phyloP scores from a whole-genome alignment of 371 early-diverging fungal genomes.

The Batkoa obscura region DNA sequence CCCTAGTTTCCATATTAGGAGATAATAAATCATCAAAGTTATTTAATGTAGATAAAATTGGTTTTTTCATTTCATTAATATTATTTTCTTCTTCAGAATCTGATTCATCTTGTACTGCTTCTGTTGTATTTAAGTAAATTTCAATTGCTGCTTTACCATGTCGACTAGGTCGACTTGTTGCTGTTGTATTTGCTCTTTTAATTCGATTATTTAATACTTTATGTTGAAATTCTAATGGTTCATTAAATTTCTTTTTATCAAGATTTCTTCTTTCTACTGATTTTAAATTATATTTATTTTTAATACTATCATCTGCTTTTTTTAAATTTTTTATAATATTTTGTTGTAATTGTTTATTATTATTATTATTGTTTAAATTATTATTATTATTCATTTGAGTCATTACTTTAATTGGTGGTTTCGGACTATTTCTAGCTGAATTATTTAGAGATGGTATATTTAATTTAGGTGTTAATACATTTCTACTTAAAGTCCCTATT shows the following conservation, averaged over 20 bases:
- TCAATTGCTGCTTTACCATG: conserved; percentile 26
- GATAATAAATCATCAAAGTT: background rate
- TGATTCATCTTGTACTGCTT: conserved; percentile 31
- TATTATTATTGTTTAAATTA: too few species aligned
- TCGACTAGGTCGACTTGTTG: background rate
- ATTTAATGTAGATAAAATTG: background rate
- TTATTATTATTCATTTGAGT: too few species aligned
- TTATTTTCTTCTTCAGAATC: conserved; percentile 24
- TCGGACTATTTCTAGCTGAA: too few species aligned
- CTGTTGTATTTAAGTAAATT: conserved; percentile 32
- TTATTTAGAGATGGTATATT: too few species aligned
- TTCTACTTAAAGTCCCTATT: too few species aligned
- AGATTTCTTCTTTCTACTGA: background rate
- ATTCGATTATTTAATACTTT: background rate
- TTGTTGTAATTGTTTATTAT: too few species aligned
- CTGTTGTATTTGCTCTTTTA: background rate
- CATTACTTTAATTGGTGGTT: too few species aligned
- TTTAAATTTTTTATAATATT: too few species aligned
- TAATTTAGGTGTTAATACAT: too few species aligned
- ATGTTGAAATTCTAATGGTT: background rate
- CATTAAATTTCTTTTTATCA: background rate
- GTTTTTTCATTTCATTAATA: background rate
- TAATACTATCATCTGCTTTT: background rate
- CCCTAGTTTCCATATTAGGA: background rate
- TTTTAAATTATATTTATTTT: background rate